A percentile compares a stretch with the other conserved stretches of the same genome.
These are phyloP conservation scores for Dactylonectria macrodidyma DNA, from an alignment of 2,329 filamentous ascomycete genomes.

Conservation along the genomic window DNA sequence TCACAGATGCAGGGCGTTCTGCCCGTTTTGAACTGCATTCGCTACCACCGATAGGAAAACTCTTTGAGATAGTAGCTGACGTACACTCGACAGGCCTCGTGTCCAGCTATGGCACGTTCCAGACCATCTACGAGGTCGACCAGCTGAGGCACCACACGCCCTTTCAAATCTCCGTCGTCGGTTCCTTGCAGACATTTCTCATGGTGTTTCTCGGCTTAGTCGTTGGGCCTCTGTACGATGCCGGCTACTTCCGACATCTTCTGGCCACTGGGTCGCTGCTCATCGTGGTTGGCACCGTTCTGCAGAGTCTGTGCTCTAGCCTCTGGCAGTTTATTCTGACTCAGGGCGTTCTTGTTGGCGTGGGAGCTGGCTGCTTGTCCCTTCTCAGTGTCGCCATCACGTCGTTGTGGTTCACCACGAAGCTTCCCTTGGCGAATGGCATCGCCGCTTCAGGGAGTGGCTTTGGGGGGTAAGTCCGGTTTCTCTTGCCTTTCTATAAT, in stretches of 20 bases:
- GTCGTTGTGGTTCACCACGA: constrained; percentile 81
- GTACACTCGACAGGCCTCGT: constrained; percentile 35
- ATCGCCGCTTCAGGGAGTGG: constrained; percentile 81
- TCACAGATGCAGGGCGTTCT: not conserved
- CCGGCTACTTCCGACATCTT: constrained; percentile 39
- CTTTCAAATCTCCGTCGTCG: constrained; percentile 44
- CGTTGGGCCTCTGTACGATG: constrained; percentile 40
- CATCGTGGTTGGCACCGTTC: constrained; percentile 35
- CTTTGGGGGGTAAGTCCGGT: constrained; percentile 66
- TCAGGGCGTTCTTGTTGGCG: constrained; percentile 79
- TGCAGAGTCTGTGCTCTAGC: constrained; percentile 48
- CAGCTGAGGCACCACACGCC: constrained; percentile 15
- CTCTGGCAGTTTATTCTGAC: constrained; percentile 87
- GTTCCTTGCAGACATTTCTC: constrained; percentile 40
- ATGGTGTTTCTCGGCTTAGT: constrained; percentile 46
- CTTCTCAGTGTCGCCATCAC: constrained; percentile 83
- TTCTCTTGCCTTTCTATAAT: accelerated
- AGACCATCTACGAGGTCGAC: constrained; percentile 43
- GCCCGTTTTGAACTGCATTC: not conserved
- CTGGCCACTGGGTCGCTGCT: constrained; percentile 33
- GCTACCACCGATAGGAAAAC: not conserved
- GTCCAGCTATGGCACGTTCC: constrained; percentile 44
- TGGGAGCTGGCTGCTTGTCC: constrained; percentile 82
- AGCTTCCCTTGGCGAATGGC: constrained; percentile 82
- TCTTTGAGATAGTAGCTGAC: not conserved